phyloP scores from a whole-genome alignment of 2,329 filamentous ascomycete species.

The Tolypocladium ovalisporum region DNA sequence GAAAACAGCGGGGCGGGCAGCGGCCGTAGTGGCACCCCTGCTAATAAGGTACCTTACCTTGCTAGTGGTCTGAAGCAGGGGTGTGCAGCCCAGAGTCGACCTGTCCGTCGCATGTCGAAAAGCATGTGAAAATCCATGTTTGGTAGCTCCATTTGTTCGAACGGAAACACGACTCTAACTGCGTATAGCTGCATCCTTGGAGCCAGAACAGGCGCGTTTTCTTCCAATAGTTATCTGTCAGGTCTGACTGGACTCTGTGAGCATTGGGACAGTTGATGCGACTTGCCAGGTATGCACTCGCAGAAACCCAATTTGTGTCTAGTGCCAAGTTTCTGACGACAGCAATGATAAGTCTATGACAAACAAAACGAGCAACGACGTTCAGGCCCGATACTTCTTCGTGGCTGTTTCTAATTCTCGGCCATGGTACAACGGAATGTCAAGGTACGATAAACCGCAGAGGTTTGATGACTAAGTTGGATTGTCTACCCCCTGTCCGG shows the following conservation, averaged over 20 bases:
- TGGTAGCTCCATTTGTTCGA: too few relatives aligned
- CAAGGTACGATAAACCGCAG: background rate
- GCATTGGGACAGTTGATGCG: background rate
- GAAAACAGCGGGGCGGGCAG: constrained; percentile 1
- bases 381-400: background rate
- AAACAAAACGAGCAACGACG: background rate
- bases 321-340: too few relatives aligned
- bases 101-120: background rate
- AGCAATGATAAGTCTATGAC: background rate
- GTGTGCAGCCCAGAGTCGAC: background rate
- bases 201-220: too few relatives aligned
- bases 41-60: too few relatives aligned
- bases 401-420: background rate
- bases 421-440: background rate
- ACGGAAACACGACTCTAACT: background rate
- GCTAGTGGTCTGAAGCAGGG: background rate
- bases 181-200: too few relatives aligned
- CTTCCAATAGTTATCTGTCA: too few relatives aligned
- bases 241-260: background rate
- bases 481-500: background rate
- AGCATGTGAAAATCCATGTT: background rate
- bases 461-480: background rate
- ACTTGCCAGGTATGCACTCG: background rate
- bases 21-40: background rate
- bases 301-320: background rate